A percentile compares a stretch with the other conserved stretches of the same genome.
Conservation (phyloP, 2,329 filamentous ascomycete genomes). For the Talaromyces atroroseus region DNA sequence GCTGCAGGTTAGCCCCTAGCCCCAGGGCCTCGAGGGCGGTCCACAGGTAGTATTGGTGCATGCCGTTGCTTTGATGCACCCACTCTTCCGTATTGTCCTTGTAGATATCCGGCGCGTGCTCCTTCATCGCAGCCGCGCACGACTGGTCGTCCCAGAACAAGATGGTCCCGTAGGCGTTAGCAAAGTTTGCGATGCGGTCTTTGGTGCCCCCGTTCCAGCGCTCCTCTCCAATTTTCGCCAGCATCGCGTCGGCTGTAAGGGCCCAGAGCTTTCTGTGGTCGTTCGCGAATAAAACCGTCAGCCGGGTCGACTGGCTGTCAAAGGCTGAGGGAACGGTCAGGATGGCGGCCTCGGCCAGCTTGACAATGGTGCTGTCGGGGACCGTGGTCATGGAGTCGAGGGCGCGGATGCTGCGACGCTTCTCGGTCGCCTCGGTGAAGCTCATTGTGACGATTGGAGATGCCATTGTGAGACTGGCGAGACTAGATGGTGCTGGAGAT, state of each 20-base stretch:
- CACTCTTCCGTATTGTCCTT: conserved; percentile 75
- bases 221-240: conserved; percentile 45
- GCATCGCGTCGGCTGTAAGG: conserved; percentile 48
- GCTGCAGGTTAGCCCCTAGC: conserved; percentile 80
- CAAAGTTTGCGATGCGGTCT: background rate
- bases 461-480: background rate
- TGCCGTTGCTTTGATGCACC: conserved; percentile 68
- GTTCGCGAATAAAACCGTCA: conserved; percentile 70
- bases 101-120: conserved; percentile 59
- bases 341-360: conserved; percentile 43
- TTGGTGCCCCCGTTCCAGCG: conserved; percentile 52
- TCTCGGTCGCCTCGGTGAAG: background rate
- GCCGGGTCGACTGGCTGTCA: conserved; percentile 78
- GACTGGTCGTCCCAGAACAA: conserved; percentile 79
- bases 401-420: conserved; percentile 26
- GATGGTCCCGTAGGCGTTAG: conserved; percentile 65
- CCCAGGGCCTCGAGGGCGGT: conserved; percentile 75
- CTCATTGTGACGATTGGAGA: background rate
- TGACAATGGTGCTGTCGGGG: conserved; percentile 28
- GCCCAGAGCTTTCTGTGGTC: conserved; percentile 76
- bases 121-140: conserved; percentile 55
- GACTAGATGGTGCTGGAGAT: background rate
- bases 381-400: conserved; percentile 30
- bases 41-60: conserved; percentile 75
- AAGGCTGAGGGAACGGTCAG: conserved; percentile 70